Conservation (phyloP, 2,329 filamentous ascomycete species). For the Aspergillus melleus region DNA sequence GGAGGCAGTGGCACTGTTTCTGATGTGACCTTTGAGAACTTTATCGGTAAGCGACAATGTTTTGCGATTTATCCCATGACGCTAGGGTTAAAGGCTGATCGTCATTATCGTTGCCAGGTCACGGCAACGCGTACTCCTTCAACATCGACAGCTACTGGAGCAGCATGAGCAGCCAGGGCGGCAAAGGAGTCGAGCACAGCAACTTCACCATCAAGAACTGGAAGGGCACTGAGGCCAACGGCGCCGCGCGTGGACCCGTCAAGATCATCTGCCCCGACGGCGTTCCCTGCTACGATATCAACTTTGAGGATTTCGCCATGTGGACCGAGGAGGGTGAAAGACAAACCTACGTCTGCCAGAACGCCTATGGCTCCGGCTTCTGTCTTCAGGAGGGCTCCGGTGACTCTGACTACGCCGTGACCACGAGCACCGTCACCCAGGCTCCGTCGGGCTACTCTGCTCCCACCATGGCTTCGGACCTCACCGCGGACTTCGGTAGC, state of each 20-base stretch:
- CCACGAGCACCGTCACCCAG: slow-evolving; percentile 20
- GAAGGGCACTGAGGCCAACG: slow-evolving; percentile 54
- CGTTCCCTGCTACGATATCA: slow-evolving; percentile 55
- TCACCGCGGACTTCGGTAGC: slow-evolving; percentile 23
- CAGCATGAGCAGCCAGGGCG: slow-evolving; percentile 41
- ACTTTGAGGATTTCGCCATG: slow-evolving; percentile 54
- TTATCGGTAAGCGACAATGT: slow-evolving; percentile 40
- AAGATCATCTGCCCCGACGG: slow-evolving; percentile 53
- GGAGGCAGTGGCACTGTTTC: slow-evolving; percentile 56
- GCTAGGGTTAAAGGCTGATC: not conserved
- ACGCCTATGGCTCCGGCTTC: slow-evolving; percentile 50
- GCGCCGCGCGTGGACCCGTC: slow-evolving; percentile 53
- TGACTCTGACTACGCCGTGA: slow-evolving; percentile 19
- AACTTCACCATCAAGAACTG: slow-evolving; percentile 57
- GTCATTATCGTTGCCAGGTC: slow-evolving; percentile 43
- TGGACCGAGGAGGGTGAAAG: slow-evolving; percentile 27
- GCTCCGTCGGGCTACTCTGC: slow-evolving; percentile 28
- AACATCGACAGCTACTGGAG: slow-evolving; percentile 58
- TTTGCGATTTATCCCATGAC: not conserved
- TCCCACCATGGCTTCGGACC: slow-evolving; percentile 25
- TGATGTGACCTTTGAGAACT: slow-evolving; percentile 56
- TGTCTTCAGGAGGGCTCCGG: slow-evolving; percentile 42
- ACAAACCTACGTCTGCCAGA: slow-evolving; percentile 47
- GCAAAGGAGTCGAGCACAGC: slow-evolving; percentile 53
- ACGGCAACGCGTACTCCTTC: slow-evolving; percentile 58